Percentiles rank a stretch among this genome's conserved stretches.
Evolutionary conservation across 805 yeast genomes (phyloP).

Genomic region (Cyberlindnera subsufficiens): DNA sequence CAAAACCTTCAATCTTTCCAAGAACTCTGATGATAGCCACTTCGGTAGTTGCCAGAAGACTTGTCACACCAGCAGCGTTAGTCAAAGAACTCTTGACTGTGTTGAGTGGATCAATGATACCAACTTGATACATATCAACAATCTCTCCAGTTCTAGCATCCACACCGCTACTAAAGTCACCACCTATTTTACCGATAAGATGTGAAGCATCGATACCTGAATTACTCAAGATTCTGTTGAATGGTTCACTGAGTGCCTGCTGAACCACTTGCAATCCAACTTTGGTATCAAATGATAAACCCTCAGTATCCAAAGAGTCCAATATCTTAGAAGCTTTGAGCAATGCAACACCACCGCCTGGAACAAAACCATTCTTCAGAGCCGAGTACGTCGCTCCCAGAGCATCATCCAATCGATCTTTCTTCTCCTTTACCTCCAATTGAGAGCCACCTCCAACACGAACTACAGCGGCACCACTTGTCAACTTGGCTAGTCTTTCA

Average conservation of each 20-base stretch:
- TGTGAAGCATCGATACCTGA: constrained; percentile 93
- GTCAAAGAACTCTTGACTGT: constrained; percentile 94
- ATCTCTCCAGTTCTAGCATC: constrained; percentile 89
- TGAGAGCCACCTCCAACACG: constrained; percentile 97
- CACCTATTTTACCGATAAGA: constrained; percentile 46
- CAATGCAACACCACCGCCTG: constrained; percentile 99
- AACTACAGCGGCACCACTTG: constrained; percentile 98
- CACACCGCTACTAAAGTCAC: constrained; percentile 75
- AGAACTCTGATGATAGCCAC: constrained; percentile 95
- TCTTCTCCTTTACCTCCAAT: constrained; percentile 98
- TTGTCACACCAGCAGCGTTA: constrained; percentile 97
- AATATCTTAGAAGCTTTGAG: constrained; percentile 82
- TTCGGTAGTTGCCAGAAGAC: constrained; percentile 95
- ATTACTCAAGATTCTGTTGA: constrained; percentile 89
- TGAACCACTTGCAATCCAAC: constrained; percentile 92
- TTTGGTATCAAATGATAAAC: constrained; percentile 76
- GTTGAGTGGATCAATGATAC: constrained; percentile 98
- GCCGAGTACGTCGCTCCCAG: constrained; percentile 98
- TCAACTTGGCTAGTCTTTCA: constrained; percentile 93
- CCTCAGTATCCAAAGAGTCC: constrained; percentile 44
- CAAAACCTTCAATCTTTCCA: constrained; percentile 22
- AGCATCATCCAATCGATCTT: constrained; percentile 98
- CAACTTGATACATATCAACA: constrained; percentile 93
- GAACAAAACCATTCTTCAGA: constrained; percentile 95
- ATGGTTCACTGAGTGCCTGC: constrained; percentile 92